Evolutionary conservation across 129 eudicot species (phyloP), one percentile per base, ranked within the genome.

Genomic region (Tagetes patula): DNA sequence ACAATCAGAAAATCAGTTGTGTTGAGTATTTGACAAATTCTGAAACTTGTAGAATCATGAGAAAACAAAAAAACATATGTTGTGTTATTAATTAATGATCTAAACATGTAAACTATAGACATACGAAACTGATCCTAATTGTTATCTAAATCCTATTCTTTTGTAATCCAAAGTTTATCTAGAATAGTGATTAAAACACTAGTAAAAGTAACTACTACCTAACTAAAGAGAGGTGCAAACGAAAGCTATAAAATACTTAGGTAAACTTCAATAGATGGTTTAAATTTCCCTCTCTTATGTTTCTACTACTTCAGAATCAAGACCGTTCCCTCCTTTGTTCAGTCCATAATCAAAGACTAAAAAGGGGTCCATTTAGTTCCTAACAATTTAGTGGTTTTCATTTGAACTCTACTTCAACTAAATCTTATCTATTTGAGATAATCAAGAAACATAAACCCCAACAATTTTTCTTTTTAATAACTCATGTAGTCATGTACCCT

Each of bases 1-100:
- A 34, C 27, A 36, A 61, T 61, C 66, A 61, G 41, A 61, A 3
- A 11, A 36, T 61, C 66, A 61, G 7, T 61, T 61, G 66, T 61
- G 66, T 61, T 61, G 66, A 5, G 66, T 61, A 7, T 36, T 61
- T 33, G 20, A 62, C 11, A 10, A 33, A 32, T 59, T 59, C 7
- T 33, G 65, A 61, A 61, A 0, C 13, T 54, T 59, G 41, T 59
- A 59, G 14, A 59, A 59, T 31, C 39, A 59, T 33, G n/a, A 59
- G 39, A 33, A 33, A 59, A 33, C 2, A 59, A 59, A 59, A 58
- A 31, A 32, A 12, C 2, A 4, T 31, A 27, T 56, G 63, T 31
- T 9, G 40, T 58, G 65, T 32, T 59, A 54, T 59, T 59, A 41
- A 33, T 30, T 56, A 56, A 30, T 6, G 37, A 56, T 56, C 62